These are phyloP conservation scores for Fomitopsis serialis DNA, from an alignment of 768 basidiomycete genomes.

Conservation along the genomic window DNA sequence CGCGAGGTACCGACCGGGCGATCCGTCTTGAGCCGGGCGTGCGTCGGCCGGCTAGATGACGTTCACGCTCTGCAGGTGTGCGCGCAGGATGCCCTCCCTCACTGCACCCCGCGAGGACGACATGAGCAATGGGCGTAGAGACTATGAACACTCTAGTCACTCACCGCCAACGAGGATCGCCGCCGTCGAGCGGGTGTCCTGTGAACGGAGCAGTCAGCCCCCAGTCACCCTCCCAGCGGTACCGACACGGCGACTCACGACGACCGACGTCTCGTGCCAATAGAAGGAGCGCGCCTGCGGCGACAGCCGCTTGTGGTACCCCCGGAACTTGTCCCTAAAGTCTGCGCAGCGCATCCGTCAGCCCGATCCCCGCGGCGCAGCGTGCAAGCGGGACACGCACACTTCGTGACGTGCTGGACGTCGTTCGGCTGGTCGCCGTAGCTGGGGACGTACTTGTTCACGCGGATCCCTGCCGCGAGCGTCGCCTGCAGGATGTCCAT, in stretches of 20 bases:
- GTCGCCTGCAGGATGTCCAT: slow-evolving; percentile 56
- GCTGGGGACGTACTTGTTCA: slow-evolving; percentile 56
- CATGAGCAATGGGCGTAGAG: background rate
- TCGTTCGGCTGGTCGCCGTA: slow-evolving; percentile 59
- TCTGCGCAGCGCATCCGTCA: slow-evolving; percentile 33
- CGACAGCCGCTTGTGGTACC: slow-evolving; percentile 55
- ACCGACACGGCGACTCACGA: slow-evolving; percentile 37
- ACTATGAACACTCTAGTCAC: background rate
- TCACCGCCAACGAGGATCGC: slow-evolving; percentile 29
- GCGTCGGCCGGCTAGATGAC: slow-evolving; percentile 17
- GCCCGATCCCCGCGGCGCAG: too few species aligned
- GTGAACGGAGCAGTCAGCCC: background rate
- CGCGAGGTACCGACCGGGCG: too few species aligned
- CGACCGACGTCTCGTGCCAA: slow-evolving; percentile 66
- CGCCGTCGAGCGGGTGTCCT: slow-evolving; percentile 36
- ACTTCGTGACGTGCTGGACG: slow-evolving; percentile 52
- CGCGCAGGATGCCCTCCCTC: slow-evolving; percentile 35
- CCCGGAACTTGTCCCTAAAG: slow-evolving; percentile 63
- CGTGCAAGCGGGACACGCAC: too few species aligned
- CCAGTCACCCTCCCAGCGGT: background rate
- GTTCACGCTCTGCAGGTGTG: slow-evolving; percentile 28
- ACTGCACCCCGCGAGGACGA: slow-evolving; percentile 19
- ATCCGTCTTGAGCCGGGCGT: background rate
- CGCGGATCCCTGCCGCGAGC: slow-evolving; percentile 48
- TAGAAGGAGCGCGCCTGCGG: slow-evolving; percentile 55